Percentiles rank a stretch among this genome's conserved stretches.
phyloP scores from a whole-genome alignment of 805 yeast genomes.

The Ogataea nakhonphanomensis region DNA sequence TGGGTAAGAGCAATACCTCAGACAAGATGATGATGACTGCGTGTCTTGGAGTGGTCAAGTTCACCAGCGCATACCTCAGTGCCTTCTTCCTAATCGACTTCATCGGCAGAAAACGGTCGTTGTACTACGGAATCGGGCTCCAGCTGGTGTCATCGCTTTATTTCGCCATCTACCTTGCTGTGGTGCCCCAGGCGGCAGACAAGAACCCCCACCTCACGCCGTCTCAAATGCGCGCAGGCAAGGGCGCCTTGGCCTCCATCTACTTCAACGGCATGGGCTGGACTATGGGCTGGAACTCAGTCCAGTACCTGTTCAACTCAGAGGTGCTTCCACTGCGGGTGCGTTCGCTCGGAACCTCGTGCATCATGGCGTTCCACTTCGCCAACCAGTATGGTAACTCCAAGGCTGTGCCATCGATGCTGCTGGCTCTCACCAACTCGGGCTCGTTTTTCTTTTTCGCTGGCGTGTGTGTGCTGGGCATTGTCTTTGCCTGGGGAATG shows the following conservation, averaged over 20 bases:
- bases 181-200: constrained; percentile 43
- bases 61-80: constrained; percentile 43
- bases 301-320: constrained; percentile 52
- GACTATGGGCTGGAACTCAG: constrained; percentile 57
- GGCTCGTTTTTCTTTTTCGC: constrained; percentile 54
- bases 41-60: constrained; percentile 51
- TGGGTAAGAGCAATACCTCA: constrained; percentile 40
- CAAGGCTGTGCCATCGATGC: constrained; percentile 52
- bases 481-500: constrained; percentile 48
- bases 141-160: constrained; percentile 43
- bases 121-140: constrained; percentile 46
- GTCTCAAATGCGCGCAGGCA: constrained; percentile 37
- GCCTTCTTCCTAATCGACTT: constrained; percentile 54
- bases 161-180: constrained; percentile 43
- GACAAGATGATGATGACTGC: constrained; percentile 47
- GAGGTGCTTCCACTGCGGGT: constrained; percentile 53
- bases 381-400: constrained; percentile 57
- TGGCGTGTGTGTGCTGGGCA: constrained; percentile 39
- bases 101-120: constrained; percentile 48
- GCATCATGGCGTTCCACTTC: constrained; percentile 54
- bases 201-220: constrained; percentile 30
- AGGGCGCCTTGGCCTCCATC: constrained; percentile 49
- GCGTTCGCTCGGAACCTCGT: constrained; percentile 47
- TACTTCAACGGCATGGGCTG: constrained; percentile 53
- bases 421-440: constrained; percentile 40